A percentile compares a stretch with the other conserved stretches of the same genome.
Conservation (phyloP, 805 yeast species). For the Myxozyma sirexii region DNA sequence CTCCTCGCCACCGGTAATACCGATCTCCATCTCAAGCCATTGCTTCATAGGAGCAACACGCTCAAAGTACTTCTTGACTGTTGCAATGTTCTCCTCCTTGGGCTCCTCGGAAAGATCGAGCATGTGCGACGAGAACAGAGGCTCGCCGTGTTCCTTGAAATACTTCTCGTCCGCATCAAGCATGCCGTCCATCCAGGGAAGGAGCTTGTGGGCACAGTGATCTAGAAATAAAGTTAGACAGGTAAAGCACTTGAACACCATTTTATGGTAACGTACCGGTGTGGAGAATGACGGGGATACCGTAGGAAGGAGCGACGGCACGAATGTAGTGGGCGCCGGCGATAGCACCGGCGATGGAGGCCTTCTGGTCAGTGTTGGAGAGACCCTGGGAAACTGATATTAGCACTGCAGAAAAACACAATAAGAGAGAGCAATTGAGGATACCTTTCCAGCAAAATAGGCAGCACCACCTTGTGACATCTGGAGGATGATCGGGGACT, state of each 20-base stretch:
- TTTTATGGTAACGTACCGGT: slow-evolving; percentile 53
- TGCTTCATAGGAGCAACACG: slow-evolving; percentile 93
- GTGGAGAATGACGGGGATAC: slow-evolving; percentile 95
- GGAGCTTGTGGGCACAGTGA: slow-evolving; percentile 97
- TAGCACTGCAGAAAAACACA: no score
- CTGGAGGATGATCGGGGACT: slow-evolving; percentile 94
- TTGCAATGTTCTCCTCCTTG: slow-evolving; percentile 92
- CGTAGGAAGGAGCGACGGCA: slow-evolving; percentile 93
- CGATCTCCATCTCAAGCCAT: slow-evolving; percentile 99
- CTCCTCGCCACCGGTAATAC: slow-evolving; percentile 99
- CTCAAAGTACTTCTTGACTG: slow-evolving; percentile 91
- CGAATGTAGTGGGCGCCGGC: slow-evolving; percentile 99
- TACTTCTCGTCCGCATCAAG: slow-evolving; percentile 93
- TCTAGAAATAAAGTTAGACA: slow-evolving; percentile 46
- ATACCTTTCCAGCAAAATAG: slow-evolving; percentile 92
- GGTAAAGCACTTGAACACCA: no score
- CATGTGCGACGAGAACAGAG: slow-evolving; percentile 98
- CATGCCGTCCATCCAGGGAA: slow-evolving; percentile 99
- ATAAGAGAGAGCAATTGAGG: not conserved
- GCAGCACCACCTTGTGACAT: slow-evolving; percentile 99
- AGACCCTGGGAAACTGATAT: slow-evolving; percentile 61
- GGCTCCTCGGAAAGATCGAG: slow-evolving; percentile 95
- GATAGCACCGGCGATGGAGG: slow-evolving; percentile 90
- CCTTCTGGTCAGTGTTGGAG: slow-evolving; percentile 86
- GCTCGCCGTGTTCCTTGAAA: slow-evolving; percentile 84